Evolutionary conservation across 2,329 filamentous ascomycete genomes (phyloP).

Genomic region (Arthrobotrys megalospora): DNA sequence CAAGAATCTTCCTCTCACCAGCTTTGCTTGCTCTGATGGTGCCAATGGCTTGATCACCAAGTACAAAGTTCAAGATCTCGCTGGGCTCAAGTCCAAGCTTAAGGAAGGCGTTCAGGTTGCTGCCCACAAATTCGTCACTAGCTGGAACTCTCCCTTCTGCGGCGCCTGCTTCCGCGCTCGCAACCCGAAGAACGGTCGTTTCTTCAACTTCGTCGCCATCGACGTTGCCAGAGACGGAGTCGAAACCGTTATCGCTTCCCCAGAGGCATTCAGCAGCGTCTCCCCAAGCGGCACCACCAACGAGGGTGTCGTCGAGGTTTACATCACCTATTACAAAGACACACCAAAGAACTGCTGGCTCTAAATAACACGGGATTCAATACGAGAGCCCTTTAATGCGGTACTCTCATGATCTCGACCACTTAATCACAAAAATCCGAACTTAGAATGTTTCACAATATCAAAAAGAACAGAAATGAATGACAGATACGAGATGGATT

Average conservation of each 20-base stretch:
- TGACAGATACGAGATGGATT: conserved; percentile 27
- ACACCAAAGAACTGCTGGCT: background rate
- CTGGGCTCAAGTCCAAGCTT: conserved; percentile 33
- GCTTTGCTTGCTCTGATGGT: conserved; percentile 50
- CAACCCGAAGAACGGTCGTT: conserved; percentile 20
- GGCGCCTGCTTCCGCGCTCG: conserved; percentile 74
- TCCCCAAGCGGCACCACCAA: background rate
- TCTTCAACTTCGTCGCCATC: conserved; percentile 20
- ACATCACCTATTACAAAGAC: background rate
- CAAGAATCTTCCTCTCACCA: conserved; percentile 21
- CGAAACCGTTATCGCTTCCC: conserved; percentile 14
- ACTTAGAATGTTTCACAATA: background rate
- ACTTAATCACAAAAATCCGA: background rate
- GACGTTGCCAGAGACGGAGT: conserved; percentile 12
- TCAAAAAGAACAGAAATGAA: conserved; percentile 5
- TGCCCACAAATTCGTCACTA: conserved; percentile 71
- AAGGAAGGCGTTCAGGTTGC: conserved; percentile 69
- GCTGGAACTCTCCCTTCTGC: conserved; percentile 73
- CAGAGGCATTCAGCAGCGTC: conserved; percentile 22
- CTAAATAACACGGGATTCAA: conserved; percentile 1
- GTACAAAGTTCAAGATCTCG: background rate
- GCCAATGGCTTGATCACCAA: conserved; percentile 43
- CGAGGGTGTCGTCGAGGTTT: conserved; percentile 7
- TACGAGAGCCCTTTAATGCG: conserved; percentile 11
- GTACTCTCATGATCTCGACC: conserved; percentile 8